Base-by-base conservation (phyloP, 805 yeast species). In the Sugiyamaella americana region DNA sequence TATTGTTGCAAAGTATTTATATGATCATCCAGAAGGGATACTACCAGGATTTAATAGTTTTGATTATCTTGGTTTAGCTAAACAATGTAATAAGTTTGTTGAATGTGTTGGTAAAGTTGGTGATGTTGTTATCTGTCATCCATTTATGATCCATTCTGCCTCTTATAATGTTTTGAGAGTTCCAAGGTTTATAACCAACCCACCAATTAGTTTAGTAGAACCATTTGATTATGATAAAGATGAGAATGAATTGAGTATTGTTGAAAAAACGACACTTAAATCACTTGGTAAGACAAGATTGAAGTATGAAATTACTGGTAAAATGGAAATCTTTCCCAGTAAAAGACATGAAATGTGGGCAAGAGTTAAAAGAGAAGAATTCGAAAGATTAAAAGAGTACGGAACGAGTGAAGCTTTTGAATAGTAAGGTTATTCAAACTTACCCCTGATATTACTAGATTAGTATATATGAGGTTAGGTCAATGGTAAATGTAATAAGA, bases 121-220 rank as follows among this genome's bases (percentile, higher is more conserved):
- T n/a, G 49, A 46, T 22, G 46, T 46, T 3, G 49, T 42, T 10
- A 18, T 46, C 24, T 24, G 32, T 24, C 49, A 46, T 21, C 49
- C 49, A 37, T 36, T 46, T 17, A 46, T 46, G 49, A 26, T 46
- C 22, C 49, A 46, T 40, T 41, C 49, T 16, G 49, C 49, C 21
- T 46, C 49, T 19, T 44, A 34, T 17, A 46, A 46, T 29, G 37
- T 42, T 10, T 22, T 46, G 16, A 4, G 49, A 22, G 37, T 46
- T 19, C 49, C 49, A 19, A n/a, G 49, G 18, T 46, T 46, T 34
- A 46, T 46, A 26, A 46, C 49, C 5, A 46, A 46, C 34, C 49
- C 49, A 21, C 41, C 41, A n/a, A 32, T 46, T 40, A 41, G 49
- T 17, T 23, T 46, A 29, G 42, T 22, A 29, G 40, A 26, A 36